phyloP scores from a whole-genome alignment of 352 stramenopile species.

The Globisporangium abappressorium region DNA sequence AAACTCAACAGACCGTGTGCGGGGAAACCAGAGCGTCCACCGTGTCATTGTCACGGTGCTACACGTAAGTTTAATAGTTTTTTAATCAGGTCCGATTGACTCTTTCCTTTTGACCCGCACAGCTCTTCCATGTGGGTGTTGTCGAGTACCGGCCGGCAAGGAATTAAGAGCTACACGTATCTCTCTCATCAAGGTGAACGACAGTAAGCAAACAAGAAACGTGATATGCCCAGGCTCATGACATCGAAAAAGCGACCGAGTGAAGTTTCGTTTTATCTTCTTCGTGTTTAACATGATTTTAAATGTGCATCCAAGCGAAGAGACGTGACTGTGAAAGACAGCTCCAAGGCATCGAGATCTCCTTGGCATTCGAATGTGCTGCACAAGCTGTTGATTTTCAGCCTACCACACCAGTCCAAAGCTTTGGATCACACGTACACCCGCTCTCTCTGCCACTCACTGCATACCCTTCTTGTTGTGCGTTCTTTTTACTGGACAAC shows the following conservation, averaged over 20 bases:
- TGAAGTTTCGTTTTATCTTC: background rate
- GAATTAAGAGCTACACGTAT: no score
- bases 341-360: background rate
- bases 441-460: background rate
- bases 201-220: background rate
- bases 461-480: background rate
- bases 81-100: background rate
- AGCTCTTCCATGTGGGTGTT: no score
- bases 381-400: background rate
- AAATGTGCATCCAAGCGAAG: conserved; percentile 1
- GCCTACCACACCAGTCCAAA: background rate
- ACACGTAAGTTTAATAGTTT: background rate
- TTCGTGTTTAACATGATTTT: conserved; percentile 4
- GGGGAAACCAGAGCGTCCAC: background rate
- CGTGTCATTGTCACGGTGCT: background rate
- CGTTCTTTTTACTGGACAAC: background rate
- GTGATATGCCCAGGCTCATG: background rate
- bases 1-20: background rate
- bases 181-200: no score
- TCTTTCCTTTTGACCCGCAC: background rate
- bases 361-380: background rate
- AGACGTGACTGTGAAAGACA: background rate
- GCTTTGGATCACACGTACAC: background rate
- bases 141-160: no score
- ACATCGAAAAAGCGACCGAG: background rate